phyloP scores from a whole-genome alignment of 345 rosid genomes.

The Eucalyptus fibrosa region DNA sequence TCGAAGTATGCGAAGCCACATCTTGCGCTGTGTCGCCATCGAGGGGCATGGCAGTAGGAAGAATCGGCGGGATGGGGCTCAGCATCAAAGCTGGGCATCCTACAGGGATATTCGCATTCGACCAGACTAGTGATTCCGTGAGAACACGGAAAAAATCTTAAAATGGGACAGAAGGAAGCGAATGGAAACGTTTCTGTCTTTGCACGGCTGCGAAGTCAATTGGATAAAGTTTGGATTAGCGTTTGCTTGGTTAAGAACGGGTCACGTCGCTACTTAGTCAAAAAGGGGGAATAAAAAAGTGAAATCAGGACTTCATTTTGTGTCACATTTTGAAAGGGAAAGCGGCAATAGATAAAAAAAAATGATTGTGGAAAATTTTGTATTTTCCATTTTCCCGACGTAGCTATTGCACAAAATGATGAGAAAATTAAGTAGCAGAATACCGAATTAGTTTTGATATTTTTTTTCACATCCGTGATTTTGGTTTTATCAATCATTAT shows the following conservation, averaged over 20 bases:
- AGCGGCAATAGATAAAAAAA: not conserved
- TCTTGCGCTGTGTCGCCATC: not conserved
- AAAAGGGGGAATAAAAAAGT: not conserved
- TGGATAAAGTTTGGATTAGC: not conserved
- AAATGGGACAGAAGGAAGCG: not conserved
- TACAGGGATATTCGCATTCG: not conserved
- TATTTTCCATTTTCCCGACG: accelerated
- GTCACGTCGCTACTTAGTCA: not conserved
- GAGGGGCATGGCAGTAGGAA: not conserved
- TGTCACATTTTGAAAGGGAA: not conserved
- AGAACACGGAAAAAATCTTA: not conserved
- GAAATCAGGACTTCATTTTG: not conserved
- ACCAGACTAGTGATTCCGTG: not conserved
- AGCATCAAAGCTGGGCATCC: not conserved
- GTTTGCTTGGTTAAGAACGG: not conserved
- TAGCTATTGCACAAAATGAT: not conserved
- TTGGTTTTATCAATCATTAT: too few relatives aligned
- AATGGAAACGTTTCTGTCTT: not conserved
- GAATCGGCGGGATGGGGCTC: not conserved
- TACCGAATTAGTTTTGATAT: not conserved
- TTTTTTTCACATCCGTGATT: not conserved
- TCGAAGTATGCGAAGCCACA: not conserved
- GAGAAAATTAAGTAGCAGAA: not conserved
- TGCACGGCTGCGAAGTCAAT: not conserved
- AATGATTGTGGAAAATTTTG: not conserved